phyloP scores from a whole-genome alignment of 2,329 filamentous ascomycete genomes.

The Xylariales sp. region DNA sequence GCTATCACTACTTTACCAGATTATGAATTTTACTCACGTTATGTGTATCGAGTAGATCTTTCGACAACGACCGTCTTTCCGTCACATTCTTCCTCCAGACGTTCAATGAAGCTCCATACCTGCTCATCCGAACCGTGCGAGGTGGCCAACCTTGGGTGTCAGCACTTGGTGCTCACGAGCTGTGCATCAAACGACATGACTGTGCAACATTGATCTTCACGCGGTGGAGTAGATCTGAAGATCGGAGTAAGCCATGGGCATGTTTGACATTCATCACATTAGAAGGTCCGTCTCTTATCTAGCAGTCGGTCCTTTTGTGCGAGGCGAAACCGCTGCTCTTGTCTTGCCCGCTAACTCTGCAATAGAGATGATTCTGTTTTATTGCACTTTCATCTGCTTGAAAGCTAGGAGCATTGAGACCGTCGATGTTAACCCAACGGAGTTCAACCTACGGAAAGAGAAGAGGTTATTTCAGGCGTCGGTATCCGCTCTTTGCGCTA shows the following conservation, averaged over 20 bases:
- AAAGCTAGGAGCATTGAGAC: conserved; percentile 47
- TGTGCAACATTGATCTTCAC: conserved; percentile 43
- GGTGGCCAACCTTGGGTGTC: conserved; percentile 41
- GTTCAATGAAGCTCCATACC: conserved; percentile 37
- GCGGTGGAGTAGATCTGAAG: conserved; percentile 43
- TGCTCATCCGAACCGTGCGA: conserved; percentile 41
- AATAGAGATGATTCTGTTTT: conserved; percentile 55
- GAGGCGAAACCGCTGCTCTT: background rate
- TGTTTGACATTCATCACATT: conserved; percentile 53
- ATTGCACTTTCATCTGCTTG: conserved; percentile 53
- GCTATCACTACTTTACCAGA: background rate
- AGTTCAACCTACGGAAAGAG: conserved; percentile 45
- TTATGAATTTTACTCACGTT: background rate
- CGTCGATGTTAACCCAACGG: conserved; percentile 36
- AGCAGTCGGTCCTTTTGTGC: background rate
- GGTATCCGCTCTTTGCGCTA: conserved; percentile 16
- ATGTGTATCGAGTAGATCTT: conserved; percentile 33
- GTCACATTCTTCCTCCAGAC: conserved; percentile 47
- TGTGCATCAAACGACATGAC: conserved; percentile 46
- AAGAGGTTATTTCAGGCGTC: conserved; percentile 53
- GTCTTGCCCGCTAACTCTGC: conserved; percentile 13
- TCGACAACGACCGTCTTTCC: conserved; percentile 51
- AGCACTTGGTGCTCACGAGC: conserved; percentile 47
- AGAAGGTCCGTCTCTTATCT: conserved; percentile 44
- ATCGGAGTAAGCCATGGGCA: conserved; percentile 47